Evolutionary conservation across 2,329 filamentous ascomycete species (phyloP).

Genomic region (Alternaria rosae): DNA sequence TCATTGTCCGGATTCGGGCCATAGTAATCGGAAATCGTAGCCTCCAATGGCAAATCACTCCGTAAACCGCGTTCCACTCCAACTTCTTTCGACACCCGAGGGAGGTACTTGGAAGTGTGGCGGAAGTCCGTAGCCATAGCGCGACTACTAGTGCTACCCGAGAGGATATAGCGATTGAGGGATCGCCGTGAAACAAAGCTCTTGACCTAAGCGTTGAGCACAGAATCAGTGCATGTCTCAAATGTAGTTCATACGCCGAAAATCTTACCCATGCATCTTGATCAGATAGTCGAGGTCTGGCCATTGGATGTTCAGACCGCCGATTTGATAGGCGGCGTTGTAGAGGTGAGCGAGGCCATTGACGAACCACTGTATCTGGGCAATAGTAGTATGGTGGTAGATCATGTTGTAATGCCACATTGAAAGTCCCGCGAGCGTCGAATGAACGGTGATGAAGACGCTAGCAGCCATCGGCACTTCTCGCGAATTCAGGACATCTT

Average conservation of each 20-base stretch:
- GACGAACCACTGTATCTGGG: slow-evolving; percentile 25
- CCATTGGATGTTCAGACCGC: slow-evolving; percentile 21
- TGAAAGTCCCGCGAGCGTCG: slow-evolving; percentile 20
- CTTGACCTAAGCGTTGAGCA: neutral
- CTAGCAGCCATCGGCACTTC: slow-evolving; percentile 1
- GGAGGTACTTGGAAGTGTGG: neutral
- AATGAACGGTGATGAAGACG: slow-evolving; percentile 17
- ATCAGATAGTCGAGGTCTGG: slow-evolving; percentile 31
- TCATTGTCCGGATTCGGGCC: slow-evolving; percentile 5
- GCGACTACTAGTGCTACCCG: slow-evolving; percentile 4
- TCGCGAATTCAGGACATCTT: slow-evolving; percentile 5
- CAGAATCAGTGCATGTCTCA: neutral
- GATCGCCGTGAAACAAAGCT: slow-evolving; percentile 24
- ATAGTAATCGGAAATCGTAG: slow-evolving; percentile 21
- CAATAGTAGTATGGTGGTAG: slow-evolving; percentile 15
- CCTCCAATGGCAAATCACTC: slow-evolving; percentile 12
- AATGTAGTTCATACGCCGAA: neutral
- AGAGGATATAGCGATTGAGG: slow-evolving; percentile 11
- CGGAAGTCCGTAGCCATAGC: slow-evolving; percentile 11
- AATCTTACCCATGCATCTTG: slow-evolving; percentile 16
- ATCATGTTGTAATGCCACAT: slow-evolving; percentile 16
- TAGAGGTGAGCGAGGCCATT: slow-evolving; percentile 25
- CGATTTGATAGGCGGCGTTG: slow-evolving; percentile 27
- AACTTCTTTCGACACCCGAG: neutral
- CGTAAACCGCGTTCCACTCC: slow-evolving; percentile 20